Evolutionary conservation across 805 yeast genomes (phyloP).

Genomic region (Saturnispora saitoi): DNA sequence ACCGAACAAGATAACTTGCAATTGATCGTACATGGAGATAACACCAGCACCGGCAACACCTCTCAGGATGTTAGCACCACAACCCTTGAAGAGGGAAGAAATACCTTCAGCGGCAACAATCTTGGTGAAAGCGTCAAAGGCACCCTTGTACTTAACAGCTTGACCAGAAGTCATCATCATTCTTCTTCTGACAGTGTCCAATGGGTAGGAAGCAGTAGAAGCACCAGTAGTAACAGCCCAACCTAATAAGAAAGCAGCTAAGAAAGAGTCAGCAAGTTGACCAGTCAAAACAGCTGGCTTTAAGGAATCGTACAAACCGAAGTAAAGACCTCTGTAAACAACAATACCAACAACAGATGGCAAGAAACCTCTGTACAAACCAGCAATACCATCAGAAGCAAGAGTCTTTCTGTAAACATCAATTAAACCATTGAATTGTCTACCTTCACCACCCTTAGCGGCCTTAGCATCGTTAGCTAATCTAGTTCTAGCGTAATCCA

Average conservation of each 20-base stretch:
- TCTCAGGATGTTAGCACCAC: slow-evolving; percentile 99
- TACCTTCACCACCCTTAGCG: slow-evolving; percentile 65
- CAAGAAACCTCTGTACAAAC: slow-evolving; percentile 98
- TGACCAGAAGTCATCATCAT: slow-evolving; percentile 99
- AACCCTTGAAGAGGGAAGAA: slow-evolving; percentile 91
- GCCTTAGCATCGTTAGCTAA: slow-evolving; percentile 97
- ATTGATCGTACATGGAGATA: slow-evolving; percentile 94
- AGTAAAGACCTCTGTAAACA: slow-evolving; percentile 99
- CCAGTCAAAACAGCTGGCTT: slow-evolving; percentile 94
- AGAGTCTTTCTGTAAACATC: slow-evolving; percentile 95
- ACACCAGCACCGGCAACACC: slow-evolving; percentile 99
- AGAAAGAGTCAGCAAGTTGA: slow-evolving; percentile 88
- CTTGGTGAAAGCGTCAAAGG: slow-evolving; percentile 84
- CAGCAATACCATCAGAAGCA: slow-evolving; percentile 94
- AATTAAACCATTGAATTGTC: slow-evolving; percentile 94
- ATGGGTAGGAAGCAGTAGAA: slow-evolving; percentile 97
- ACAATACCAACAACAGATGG: slow-evolving; percentile 96
- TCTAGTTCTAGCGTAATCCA: slow-evolving; percentile 98
- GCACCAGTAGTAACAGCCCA: slow-evolving; percentile 99
- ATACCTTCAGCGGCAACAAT: slow-evolving; percentile 96
- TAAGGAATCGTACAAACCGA: slow-evolving; percentile 94
- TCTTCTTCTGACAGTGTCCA: slow-evolving; percentile 99
- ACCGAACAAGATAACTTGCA: slow-evolving; percentile 91
- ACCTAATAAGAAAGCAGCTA: slow-evolving; percentile 93
- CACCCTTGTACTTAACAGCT: slow-evolving; percentile 94